Evolutionary conservation across 805 yeast genomes (phyloP).

Genomic region (Candida koratica): DNA sequence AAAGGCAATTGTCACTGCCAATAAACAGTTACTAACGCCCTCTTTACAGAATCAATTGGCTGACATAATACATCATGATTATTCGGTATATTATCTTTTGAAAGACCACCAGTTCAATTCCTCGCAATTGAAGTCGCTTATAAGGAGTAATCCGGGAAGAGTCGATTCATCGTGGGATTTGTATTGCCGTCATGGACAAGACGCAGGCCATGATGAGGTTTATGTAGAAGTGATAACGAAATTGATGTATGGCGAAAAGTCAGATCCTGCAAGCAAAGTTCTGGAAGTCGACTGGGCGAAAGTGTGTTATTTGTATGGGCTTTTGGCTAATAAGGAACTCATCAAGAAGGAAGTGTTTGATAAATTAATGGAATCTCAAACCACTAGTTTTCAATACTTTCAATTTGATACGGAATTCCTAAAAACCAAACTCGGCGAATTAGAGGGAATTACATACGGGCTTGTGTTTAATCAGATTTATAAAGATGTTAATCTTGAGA

Average conservation of each 20-base stretch:
- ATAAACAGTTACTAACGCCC: slow-evolving; percentile 10
- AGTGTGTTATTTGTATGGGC: slow-evolving; percentile 9
- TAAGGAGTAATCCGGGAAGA: slow-evolving; percentile 50
- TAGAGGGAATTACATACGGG: slow-evolving; percentile 18
- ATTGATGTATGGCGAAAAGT: slow-evolving; percentile 33
- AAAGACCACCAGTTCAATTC: slow-evolving; percentile 15
- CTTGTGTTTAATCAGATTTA: slow-evolving; percentile 14
- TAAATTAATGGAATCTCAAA: slow-evolving; percentile 4
- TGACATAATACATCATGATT: slow-evolving; percentile 21
- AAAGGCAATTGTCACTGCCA: slow-evolving; percentile 12
- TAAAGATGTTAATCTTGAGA: slow-evolving; percentile 6
- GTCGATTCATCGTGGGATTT: slow-evolving; percentile 49
- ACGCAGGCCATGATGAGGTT: slow-evolving; percentile 22
- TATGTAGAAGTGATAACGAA: slow-evolving; percentile 30
- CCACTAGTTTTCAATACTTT: slow-evolving; percentile 8
- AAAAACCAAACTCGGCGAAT: slow-evolving; percentile 6
- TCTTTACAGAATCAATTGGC: slow-evolving; percentile 16
- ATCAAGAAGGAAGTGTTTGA: slow-evolving; percentile 8
- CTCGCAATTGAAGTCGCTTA: slow-evolving; percentile 21
- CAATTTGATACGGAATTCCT: slow-evolving; percentile 9
- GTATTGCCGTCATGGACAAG: slow-evolving; percentile 24
- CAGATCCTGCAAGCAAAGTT: slow-evolving; percentile 9
- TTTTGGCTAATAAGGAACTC: neutral
- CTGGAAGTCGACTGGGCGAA: slow-evolving; percentile 13
- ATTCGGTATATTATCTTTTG: slow-evolving; percentile 27